Base-by-base conservation (phyloP, 805 yeast genomes). In the Zygotorulaspora sp. region DNA sequence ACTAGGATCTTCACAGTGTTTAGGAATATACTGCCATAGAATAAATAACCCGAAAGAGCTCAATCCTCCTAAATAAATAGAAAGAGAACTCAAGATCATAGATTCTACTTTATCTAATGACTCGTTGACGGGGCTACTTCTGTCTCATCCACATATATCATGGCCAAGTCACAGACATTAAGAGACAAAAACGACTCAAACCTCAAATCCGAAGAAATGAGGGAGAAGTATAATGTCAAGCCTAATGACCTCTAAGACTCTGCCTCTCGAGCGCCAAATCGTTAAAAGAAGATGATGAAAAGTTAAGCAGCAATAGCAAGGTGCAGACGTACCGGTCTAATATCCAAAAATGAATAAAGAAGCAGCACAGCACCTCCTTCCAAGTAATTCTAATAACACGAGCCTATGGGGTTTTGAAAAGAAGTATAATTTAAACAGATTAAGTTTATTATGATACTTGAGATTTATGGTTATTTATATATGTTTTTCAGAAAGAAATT, bases 91-190 rank as follows among this genome's bases (percentile, higher is more conserved):
- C 64, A 51, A 55, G 56, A 44, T 50, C 58, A 54, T 47, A 58
- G 61, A 52, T 56, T 67, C 67, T 74, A 74, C 78, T 85, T 71
- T 50, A 52, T 90, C 72, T 84, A 65, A 82, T 43, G 47, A 83
- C 83, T 89, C 80, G 95, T 89, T 96, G 95, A 80, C 95, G 86
- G 96, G 95, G 97, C 87, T 69, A 62, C 72, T 81, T 74, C 90
- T 81, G 89, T 74, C 74, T 68, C 75, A 83, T 66, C 61, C 68
- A 50, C 59, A 53, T 55, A 50, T 44, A 43, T 34, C 36, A 36
- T 38, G 40, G 46, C 44, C 35, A 42, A 37, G 39, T 27, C 34
- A 35, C 35, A 37, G 45, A 39, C 23, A 30, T 16, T 23, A 18
- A n/a, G 20, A 31, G 29, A 23, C 42, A 41, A 29, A 38, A 43